Percentiles rank a stretch among this genome's conserved stretches.
These are phyloP conservation scores for Mortierella sp. DNA, from an alignment of 371 early-diverging fungal species.

Conservation along the genomic window DNA sequence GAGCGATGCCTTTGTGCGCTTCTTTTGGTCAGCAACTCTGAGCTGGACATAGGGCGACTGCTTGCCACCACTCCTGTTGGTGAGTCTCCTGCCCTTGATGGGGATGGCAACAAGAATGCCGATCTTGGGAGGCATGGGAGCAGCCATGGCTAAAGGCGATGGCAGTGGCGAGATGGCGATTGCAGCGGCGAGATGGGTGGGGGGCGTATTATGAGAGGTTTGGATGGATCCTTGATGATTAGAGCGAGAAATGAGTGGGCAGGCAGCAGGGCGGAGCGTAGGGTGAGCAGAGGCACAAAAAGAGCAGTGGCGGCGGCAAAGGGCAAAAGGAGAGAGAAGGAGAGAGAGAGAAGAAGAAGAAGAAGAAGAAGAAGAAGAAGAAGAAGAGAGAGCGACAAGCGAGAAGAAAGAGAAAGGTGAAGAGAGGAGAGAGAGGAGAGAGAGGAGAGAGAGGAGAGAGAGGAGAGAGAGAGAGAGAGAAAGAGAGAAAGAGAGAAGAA, in stretches of 20 bases:
- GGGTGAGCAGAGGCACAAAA: background rate
- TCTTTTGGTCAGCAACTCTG: slow-evolving; percentile 32
- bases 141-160: too few species aligned
- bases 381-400: background rate
- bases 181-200: too few species aligned
- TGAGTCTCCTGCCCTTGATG: slow-evolving; percentile 48
- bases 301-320: background rate
- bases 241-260: background rate
- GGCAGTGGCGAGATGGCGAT: too few species aligned
- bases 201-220: too few species aligned
- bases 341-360: background rate
- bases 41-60: slow-evolving; percentile 50
- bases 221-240: background rate
- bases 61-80: slow-evolving; percentile 38
- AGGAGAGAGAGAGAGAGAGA: background rate
- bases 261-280: too few species aligned
- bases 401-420: background rate
- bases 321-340: background rate
- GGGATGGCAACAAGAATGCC: slow-evolving; percentile 48
- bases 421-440: background rate
- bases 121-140: slow-evolving; percentile 25
- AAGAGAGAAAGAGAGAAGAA: background rate
- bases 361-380: background rate
- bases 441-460: background rate
- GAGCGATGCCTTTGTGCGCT: slow-evolving; percentile 48